Conservation (phyloP, 2,329 filamentous ascomycete genomes). For the Zopfia rhizophila region DNA sequence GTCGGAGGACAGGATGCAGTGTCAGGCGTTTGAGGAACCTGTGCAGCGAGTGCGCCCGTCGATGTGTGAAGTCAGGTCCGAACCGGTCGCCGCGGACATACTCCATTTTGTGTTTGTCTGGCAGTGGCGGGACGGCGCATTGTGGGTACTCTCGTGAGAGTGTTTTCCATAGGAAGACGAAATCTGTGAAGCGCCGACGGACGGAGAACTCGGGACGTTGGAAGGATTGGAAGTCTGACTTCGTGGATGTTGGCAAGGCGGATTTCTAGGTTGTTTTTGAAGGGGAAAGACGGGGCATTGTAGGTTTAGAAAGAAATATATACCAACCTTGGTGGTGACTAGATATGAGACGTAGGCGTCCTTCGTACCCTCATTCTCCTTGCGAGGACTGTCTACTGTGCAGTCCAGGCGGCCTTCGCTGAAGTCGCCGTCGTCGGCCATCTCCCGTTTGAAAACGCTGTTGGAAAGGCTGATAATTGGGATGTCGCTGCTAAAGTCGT, state of each 20-base stretch:
- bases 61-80: conserved; percentile 87
- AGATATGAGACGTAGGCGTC: conserved; percentile 97
- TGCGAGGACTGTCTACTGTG: conserved; percentile 82
- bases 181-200: conserved; percentile 95
- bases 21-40: conserved; percentile 89
- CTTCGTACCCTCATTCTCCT: conserved; percentile 96
- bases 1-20: conserved; percentile 87
- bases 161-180: conserved; percentile 94
- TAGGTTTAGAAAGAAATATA: conserved; percentile 12
- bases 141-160: conserved; percentile 88
- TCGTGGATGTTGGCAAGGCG: background rate
- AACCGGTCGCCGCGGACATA: conserved; percentile 98
- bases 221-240: conserved; percentile 96
- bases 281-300: background rate
- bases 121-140: conserved; percentile 91
- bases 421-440: conserved; percentile 36
- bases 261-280: conserved; percentile 1
- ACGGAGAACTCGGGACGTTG: conserved; percentile 81
- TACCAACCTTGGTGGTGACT: conserved; percentile 82
- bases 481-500: conserved; percentile 7
- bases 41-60: conserved; percentile 88
- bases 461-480: too few species aligned
- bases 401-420: conserved; percentile 81
- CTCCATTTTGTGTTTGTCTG: conserved; percentile 99
- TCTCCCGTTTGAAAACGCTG: too few species aligned